These are phyloP conservation scores for Podospora pseudopauciseta DNA, from an alignment of 495 filamentous ascomycete genomes.

Conservation along the genomic window DNA sequence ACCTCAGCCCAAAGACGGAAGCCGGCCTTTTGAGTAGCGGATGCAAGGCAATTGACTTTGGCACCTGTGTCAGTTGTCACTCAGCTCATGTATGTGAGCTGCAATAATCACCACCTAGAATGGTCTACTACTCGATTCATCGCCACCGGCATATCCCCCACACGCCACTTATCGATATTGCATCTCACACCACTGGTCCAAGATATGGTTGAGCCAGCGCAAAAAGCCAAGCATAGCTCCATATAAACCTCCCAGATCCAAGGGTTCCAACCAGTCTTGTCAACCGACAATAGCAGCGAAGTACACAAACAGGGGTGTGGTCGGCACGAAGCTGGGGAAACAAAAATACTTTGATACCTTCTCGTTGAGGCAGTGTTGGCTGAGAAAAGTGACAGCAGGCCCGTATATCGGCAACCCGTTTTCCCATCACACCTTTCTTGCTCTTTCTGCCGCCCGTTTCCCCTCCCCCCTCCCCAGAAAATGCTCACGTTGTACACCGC, in stretches of 20 bases:
- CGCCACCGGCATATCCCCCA: background rate
- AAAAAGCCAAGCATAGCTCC: background rate
- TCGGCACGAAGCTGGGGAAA: background rate
- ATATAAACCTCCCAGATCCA: background rate
- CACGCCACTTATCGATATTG: background rate
- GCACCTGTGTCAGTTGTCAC: background rate
- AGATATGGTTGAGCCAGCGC: background rate
- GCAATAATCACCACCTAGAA: background rate
- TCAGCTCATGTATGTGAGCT: background rate
- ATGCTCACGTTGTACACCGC: background rate
- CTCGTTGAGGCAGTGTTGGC: background rate
- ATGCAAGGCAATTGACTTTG: background rate
- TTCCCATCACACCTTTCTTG: background rate
- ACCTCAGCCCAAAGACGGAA: background rate
- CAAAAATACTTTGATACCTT: background rate
- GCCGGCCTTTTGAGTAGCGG: background rate
- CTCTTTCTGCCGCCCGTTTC: background rate
- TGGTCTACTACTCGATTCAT: background rate
- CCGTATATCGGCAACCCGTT: conserved; percentile 1
- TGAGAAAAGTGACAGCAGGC: background rate
- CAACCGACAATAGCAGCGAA: background rate
- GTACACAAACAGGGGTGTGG: background rate
- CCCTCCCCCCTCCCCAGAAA: background rate
- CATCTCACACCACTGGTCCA: background rate
- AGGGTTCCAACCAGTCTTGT: background rate